These are phyloP conservation scores for Leucogyrophana mollusca DNA, from an alignment of 768 basidiomycete genomes.

Conservation along the genomic window DNA sequence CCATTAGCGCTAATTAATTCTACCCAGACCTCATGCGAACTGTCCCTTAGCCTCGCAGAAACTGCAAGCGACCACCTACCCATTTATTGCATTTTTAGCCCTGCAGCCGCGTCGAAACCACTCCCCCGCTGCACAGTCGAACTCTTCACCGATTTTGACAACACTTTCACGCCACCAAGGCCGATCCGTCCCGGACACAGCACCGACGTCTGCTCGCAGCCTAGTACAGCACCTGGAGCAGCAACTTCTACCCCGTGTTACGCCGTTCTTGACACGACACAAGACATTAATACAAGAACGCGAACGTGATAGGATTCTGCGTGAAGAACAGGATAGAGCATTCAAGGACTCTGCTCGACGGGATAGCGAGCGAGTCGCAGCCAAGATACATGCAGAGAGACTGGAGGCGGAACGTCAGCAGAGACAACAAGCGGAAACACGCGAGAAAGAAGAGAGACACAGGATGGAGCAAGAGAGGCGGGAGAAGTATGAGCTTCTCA, in stretches of 20 bases:
- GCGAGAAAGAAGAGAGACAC: conserved; percentile 33
- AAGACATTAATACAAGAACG: conserved; percentile 48
- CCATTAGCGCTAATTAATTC: conserved; percentile 1
- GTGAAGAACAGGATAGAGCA: conserved; percentile 82
- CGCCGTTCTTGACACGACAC: conserved; percentile 69
- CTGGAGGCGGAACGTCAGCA: conserved; percentile 33
- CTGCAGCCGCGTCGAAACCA: conserved; percentile 68
- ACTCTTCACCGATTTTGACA: conserved; percentile 56
- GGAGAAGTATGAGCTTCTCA: conserved; percentile 31
- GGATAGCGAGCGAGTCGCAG: conserved; percentile 69
- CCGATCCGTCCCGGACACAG: conserved; percentile 43
- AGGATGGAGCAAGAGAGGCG: conserved; percentile 37
- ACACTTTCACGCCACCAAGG: conserved; percentile 88
- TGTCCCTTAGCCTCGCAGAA: conserved; percentile 55
- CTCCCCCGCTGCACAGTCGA: conserved; percentile 32
- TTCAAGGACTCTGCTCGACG: conserved; percentile 61
- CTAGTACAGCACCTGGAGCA: conserved; percentile 67
- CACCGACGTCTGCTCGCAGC: conserved; percentile 59
- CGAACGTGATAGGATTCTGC: conserved; percentile 55
- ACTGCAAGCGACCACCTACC: conserved; percentile 86
- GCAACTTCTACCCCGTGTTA: conserved; percentile 78
- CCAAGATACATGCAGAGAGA: conserved; percentile 47
- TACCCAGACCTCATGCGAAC: background rate
- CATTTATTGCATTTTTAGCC: conserved; percentile 89
- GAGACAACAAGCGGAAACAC: conserved; percentile 26